Base-by-base conservation (phyloP, 345 rosid species). In the Gossypium bickii region DNA sequence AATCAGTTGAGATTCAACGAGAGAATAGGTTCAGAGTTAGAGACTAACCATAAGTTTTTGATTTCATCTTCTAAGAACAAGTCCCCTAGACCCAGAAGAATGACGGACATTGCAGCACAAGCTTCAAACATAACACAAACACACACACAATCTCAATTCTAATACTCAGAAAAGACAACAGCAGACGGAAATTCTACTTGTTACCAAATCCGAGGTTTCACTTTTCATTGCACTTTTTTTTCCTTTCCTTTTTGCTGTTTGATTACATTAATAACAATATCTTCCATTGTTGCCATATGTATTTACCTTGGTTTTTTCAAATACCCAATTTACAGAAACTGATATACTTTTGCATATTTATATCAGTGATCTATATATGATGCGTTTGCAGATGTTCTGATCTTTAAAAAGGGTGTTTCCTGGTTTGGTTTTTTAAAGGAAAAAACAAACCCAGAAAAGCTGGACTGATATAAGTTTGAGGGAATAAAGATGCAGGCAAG, bases 1-100 rank as follows among this genome's bases (percentile, higher is more conserved):
- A 73, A 34, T 60, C 70, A 17, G 69, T 74, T 64, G 48, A 61
- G 76, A 63, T 74, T 62, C 3, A 74, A 68, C 70, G 12, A 62
- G 51, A 63, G 1, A 29, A 49, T 62, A 49, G 70, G 70, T 27
- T 60, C 27, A 73, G 34, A 45, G 24, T 17, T 47, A 47, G 70
- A 74, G 29, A 10, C 58, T 60, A 61, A n/a, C 76, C 69, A 59
- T 10, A 29, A 55, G 29, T 29, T 55, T 25, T 13, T 57, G 13
- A 24, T 47, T 48, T 27, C 45, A 49, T 49, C 72, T 51, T 69
- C 59, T 13, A 7, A 74, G 38, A 25, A 62, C 49, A 49, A 41
- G 20, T 16, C 7, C 18, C 24, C 24, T 9, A 18, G 34, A 51
- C 10, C 7, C 18, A 48, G 29, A 22, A 34, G 29, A 58, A 9